These are phyloP conservation scores for Martensiomyces pterosporus DNA, from an alignment of 192 early-diverging fungal genomes.

Conservation along the genomic window DNA sequence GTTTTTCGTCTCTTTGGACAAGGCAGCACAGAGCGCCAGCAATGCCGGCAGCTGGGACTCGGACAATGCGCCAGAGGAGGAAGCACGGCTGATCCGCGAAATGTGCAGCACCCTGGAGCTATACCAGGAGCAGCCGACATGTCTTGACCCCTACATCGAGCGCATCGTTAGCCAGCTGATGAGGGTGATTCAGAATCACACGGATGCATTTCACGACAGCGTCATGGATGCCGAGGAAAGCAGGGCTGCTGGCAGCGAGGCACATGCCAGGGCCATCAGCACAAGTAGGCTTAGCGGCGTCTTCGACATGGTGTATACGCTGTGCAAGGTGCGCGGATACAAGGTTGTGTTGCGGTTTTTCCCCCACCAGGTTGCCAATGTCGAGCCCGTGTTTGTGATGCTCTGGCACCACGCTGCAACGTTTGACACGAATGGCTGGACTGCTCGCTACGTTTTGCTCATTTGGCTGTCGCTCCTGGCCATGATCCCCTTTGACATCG, in stretches of 20 bases:
- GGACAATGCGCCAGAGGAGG: slow-evolving; percentile 8
- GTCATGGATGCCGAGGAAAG: no score
- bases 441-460: slow-evolving; percentile 72
- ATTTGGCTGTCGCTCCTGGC: slow-evolving; percentile 93
- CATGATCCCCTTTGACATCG: slow-evolving; percentile 95
- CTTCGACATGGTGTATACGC: slow-evolving; percentile 58
- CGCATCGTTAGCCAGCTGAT: slow-evolving; percentile 32
- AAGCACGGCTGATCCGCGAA: slow-evolving; percentile 13
- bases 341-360: slow-evolving; percentile 92
- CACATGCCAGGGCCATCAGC: not conserved
- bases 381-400: slow-evolving; percentile 84
- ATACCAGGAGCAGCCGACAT: slow-evolving; percentile 48
- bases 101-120: slow-evolving; percentile 19
- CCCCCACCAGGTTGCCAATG: slow-evolving; percentile 79
- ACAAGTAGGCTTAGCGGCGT: slow-evolving; percentile 18
- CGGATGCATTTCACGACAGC: slow-evolving; percentile 25
- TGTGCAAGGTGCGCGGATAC: slow-evolving; percentile 85
- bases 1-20: slow-evolving; percentile 23
- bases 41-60: slow-evolving; percentile 11
- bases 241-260: not conserved
- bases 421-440: slow-evolving; percentile 55
- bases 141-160: slow-evolving; percentile 44
- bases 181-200: slow-evolving; percentile 21
- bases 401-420: slow-evolving; percentile 34
- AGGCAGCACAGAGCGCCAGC: slow-evolving; percentile 10